Percentiles rank a stretch among this genome's conserved stretches.
These are phyloP conservation scores for Barnettozyma siamensis DNA, from an alignment of 805 yeast genomes.

Conservation along the genomic window DNA sequence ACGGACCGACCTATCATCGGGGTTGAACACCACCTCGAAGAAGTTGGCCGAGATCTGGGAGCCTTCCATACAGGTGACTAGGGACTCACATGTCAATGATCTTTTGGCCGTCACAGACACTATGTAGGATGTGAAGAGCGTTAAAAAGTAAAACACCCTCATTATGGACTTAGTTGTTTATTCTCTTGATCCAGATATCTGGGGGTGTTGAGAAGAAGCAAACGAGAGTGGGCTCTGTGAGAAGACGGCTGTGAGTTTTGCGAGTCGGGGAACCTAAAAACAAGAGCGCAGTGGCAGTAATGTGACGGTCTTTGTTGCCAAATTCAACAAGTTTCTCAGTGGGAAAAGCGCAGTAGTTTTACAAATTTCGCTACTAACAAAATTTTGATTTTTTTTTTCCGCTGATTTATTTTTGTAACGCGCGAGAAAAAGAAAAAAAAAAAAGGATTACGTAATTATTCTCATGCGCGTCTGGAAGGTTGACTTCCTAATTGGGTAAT, in stretches of 20 bases:
- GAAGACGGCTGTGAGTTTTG: too few species aligned
- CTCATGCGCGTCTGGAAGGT: not conserved
- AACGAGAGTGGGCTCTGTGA: too few species aligned
- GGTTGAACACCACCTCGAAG: constrained; percentile 72
- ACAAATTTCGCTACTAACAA: too few species aligned
- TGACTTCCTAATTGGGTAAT: not conserved
- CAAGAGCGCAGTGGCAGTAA: too few species aligned
- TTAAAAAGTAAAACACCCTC: constrained; percentile 3
- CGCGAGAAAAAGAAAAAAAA: not conserved
- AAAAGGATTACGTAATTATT: not conserved
- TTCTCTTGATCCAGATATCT: not conserved
- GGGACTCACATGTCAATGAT: constrained; percentile 33
- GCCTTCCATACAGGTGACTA: constrained; percentile 81
- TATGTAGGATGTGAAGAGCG: not conserved
- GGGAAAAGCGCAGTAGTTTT: too few species aligned
- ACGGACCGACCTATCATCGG: constrained; percentile 58
- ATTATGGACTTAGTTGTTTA: not conserved
- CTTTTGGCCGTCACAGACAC: not conserved
- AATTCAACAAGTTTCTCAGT: too few species aligned
- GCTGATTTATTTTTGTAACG: not conserved
- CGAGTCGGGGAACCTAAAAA: too few species aligned
- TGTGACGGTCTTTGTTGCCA: too few species aligned
- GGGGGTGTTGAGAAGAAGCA: not conserved
- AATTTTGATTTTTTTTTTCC: too few species aligned
- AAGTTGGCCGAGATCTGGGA: constrained; percentile 67